Conservation (phyloP, 2,329 filamentous ascomycete genomes). For the Trichophyton rubrum region DNA sequence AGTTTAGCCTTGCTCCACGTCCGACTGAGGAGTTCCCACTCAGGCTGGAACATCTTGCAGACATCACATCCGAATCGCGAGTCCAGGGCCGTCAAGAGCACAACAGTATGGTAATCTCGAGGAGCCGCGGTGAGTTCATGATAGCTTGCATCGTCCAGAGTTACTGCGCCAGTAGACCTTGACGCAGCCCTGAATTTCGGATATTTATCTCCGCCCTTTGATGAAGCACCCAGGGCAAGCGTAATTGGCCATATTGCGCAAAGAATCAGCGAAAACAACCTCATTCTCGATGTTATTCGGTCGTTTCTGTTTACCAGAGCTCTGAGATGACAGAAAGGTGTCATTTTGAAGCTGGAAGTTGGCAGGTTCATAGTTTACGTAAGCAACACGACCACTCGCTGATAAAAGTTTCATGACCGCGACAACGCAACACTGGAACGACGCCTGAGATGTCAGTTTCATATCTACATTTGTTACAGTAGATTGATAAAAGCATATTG, state of each 20-base stretch:
- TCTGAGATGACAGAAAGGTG: not conserved
- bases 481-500: not conserved
- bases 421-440: too few relatives aligned
- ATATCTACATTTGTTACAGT: not conserved
- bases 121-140: slow-evolving; percentile 61
- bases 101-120: slow-evolving; percentile 68
- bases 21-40: slow-evolving; percentile 76
- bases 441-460: not conserved
- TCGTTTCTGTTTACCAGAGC: not conserved
- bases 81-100: slow-evolving; percentile 80
- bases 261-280: not conserved
- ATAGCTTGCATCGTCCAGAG: slow-evolving; percentile 67
- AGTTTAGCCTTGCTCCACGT: slow-evolving; percentile 75
- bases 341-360: not conserved
- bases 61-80: slow-evolving; percentile 70
- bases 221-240: not conserved
- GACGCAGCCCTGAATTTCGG: slow-evolving; percentile 22
- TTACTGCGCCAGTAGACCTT: slow-evolving; percentile 45
- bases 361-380: not conserved
- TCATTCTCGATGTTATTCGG: not conserved
- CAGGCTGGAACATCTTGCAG: slow-evolving; percentile 82
- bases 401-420: too few relatives aligned
- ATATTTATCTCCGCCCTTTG: not conserved
- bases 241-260: slow-evolving; percentile 3
- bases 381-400: not conserved